phyloP scores from a whole-genome alignment of 2,329 filamentous ascomycete species.

The Gaeumannomyces sp. region DNA sequence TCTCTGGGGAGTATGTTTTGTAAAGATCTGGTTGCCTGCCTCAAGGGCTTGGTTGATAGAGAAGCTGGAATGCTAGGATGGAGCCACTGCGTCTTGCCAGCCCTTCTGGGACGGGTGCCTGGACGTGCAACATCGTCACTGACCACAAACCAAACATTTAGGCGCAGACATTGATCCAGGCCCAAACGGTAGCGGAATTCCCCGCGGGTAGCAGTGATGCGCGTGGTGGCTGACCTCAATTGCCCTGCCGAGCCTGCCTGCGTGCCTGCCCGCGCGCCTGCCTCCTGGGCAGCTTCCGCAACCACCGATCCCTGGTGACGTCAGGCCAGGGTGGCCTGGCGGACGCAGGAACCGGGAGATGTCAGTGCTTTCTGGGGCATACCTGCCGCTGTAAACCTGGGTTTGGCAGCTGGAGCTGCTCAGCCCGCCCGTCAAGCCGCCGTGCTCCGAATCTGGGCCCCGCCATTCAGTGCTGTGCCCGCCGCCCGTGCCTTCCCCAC shows the following conservation, averaged over 20 bases:
- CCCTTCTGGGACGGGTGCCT: too few species aligned
- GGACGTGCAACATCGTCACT: background rate
- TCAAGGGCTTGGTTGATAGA: too few species aligned
- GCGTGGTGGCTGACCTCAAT: background rate
- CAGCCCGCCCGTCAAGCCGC: too few species aligned
- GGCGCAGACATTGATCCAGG: background rate
- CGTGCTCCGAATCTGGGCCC: background rate
- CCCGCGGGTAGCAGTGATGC: background rate
- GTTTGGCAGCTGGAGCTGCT: background rate
- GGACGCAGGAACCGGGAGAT: slow-evolving; percentile 7
- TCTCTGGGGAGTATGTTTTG: slow-evolving; percentile 12
- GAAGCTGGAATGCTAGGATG: too few species aligned
- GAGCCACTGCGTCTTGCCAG: too few species aligned
- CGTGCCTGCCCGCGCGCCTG: too few species aligned
- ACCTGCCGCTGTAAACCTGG: background rate
- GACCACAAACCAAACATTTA: background rate
- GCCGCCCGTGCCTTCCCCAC: slow-evolving; percentile 1
- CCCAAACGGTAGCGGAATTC: background rate
- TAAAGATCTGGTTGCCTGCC: background rate
- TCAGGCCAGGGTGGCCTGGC: background rate
- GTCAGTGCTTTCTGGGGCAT: background rate
- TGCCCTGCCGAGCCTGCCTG: background rate
- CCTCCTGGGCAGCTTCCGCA: too few species aligned
- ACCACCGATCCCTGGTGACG: background rate
- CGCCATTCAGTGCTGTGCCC: slow-evolving; percentile 2